Percentiles rank a stretch among this genome's conserved stretches.
Evolutionary conservation across 2,329 filamentous ascomycete species (phyloP).

Genomic region (Monosporascus sp.): DNA sequence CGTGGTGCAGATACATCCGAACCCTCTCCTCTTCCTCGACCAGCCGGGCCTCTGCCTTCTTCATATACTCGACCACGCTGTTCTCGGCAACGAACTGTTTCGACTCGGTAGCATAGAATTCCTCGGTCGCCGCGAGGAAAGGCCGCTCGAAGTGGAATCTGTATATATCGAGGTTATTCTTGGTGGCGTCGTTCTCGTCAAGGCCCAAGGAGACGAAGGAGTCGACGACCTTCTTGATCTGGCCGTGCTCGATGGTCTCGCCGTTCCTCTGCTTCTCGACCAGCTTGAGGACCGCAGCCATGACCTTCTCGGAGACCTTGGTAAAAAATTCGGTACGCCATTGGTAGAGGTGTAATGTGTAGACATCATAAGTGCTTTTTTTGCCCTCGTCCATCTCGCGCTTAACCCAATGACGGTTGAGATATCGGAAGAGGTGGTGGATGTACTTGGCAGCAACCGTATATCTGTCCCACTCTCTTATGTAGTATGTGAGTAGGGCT

Average conservation of each 20-base stretch:
- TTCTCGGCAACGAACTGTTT: constrained; percentile 94
- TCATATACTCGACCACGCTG: constrained; percentile 98
- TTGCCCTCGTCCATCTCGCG: constrained; percentile 98
- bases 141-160: constrained; percentile 87
- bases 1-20: constrained; percentile 81
- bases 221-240: constrained; percentile 96
- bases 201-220: constrained; percentile 93
- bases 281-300: constrained; percentile 89
- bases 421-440: constrained; percentile 91
- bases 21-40: constrained; percentile 94
- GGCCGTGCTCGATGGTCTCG: constrained; percentile 93
- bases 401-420: constrained; percentile 99
- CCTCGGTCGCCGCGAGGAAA: constrained; percentile 77
- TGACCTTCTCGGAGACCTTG: constrained; percentile 78
- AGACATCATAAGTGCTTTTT: constrained; percentile 97
- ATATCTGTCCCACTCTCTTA: constrained; percentile 93
- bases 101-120: constrained; percentile 88
- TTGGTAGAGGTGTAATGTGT: constrained; percentile 90
- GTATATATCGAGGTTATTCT: constrained; percentile 94
- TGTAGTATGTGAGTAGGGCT: constrained; percentile 86
- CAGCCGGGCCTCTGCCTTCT: constrained; percentile 88
- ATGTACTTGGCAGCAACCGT: constrained; percentile 95
- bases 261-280: constrained; percentile 97
- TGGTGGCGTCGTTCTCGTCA: constrained; percentile 87
- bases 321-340: constrained; percentile 92